These are phyloP conservation scores for Planoprotostelium fungivorum DNA, from an alignment of 78 protist genomes.

Conservation along the genomic window DNA sequence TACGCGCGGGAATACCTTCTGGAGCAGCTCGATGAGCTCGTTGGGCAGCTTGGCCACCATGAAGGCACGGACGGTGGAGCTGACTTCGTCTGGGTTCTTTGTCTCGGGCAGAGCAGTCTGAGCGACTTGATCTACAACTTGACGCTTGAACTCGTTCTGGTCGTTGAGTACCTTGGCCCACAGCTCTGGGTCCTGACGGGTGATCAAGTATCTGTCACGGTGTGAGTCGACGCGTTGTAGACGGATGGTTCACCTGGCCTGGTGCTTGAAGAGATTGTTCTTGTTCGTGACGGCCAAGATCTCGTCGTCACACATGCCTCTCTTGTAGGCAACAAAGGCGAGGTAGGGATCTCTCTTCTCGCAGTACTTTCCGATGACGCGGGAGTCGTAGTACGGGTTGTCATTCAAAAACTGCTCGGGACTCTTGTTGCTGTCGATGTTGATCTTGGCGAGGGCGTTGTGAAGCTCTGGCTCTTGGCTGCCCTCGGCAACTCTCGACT, in stretches of 20 bases:
- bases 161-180: slow-evolving; percentile 93
- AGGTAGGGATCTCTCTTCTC: slow-evolving; percentile 99
- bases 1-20: too few species aligned
- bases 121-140: slow-evolving; percentile 90
- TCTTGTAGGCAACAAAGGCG: slow-evolving; percentile 88
- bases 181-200: slow-evolving; percentile 92
- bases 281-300: slow-evolving; percentile 92
- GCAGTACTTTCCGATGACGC: slow-evolving; percentile 93
- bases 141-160: slow-evolving; percentile 79
- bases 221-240: too few species aligned
- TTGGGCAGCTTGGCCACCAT: slow-evolving; percentile 97
- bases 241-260: slow-evolving; percentile 72
- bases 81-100: slow-evolving; percentile 89
- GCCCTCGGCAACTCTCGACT: slow-evolving; percentile 82
- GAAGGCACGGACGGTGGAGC: slow-evolving; percentile 97
- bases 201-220: slow-evolving; percentile 78
- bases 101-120: slow-evolving; percentile 95
- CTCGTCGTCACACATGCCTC: slow-evolving; percentile 93
- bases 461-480: slow-evolving; percentile 89
- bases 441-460: slow-evolving; percentile 98
- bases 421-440: slow-evolving; percentile 88
- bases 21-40: slow-evolving; percentile 98
- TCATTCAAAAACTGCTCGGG: slow-evolving; percentile 91
- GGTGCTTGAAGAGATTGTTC: slow-evolving; percentile 93
- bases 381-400: slow-evolving; percentile 85